Evolutionary conservation across 176 grass and related monocot species (phyloP), one percentile per base, ranked within the genome.

Genomic region (Secale cereale): DNA sequence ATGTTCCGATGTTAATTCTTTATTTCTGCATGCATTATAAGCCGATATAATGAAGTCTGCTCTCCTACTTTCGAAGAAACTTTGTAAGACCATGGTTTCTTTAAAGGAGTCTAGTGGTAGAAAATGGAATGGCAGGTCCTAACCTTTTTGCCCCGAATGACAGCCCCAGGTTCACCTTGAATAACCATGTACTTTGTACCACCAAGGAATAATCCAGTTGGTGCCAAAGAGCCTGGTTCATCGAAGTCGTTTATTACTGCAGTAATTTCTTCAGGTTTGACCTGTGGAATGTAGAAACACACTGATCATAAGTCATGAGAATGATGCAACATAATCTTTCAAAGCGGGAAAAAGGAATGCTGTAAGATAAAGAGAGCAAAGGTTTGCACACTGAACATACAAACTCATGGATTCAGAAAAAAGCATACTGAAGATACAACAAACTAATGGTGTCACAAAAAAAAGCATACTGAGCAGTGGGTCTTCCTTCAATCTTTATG

Each of bases 61-160:
- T 37, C 25, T 40, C 35, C 63, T 40, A 33, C 19, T 75, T 8
- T n/a, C 8, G 15, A 19, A 22, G 7, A 13, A 43, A 85, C 60
- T 7, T 40, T 85, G 62, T 40, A 32, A 69, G 23, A 59, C 26
- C 29, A 52, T 54, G 1, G 16, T 67, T 78, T 65, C 10, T 28
- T 54, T 54, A 37, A 37, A 15, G 2, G 45, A 30, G 54, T 39
- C n/a, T 57, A 85, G 30, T 40, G 33, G 60, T 30, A 28, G 11
- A 69, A 76, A 81, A 59, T 32, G 17, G 12, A 74, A 85, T 19
- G 27, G 25, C 15, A 69, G 79, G 3, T 82, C 16, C 74, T 68
- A 69, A 90, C 91, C 91, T 88, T 90, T 69, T 90, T 93, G 32
- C 82, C 91, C 27, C 88, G 79, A 80, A 93, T 93, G 54, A 90